phyloP scores from a whole-genome alignment of 257 asterid genomes.

The Echium plantagineum region DNA sequence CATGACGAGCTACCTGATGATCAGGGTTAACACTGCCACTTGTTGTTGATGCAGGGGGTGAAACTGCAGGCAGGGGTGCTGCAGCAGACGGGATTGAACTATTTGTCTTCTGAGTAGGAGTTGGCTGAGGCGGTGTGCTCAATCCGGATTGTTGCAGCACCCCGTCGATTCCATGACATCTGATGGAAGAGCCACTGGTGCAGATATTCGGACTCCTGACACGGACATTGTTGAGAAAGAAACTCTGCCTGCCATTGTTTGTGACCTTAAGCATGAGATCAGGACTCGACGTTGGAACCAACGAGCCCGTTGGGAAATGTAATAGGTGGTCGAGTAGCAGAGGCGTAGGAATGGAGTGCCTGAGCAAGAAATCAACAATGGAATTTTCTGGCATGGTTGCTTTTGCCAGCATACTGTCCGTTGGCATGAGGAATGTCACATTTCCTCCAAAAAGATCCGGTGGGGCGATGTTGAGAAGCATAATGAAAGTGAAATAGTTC shows the following conservation, averaged over 20 bases:
- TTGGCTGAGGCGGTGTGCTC: background rate
- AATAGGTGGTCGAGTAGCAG: slow-evolving; percentile 45
- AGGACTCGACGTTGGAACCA: slow-evolving; percentile 52
- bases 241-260: slow-evolving; percentile 31
- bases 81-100: background rate
- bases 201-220: slow-evolving; percentile 59
- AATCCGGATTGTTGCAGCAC: slow-evolving; percentile 20
- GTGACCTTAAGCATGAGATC: slow-evolving; percentile 33
- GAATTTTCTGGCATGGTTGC: slow-evolving; percentile 17
- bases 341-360: slow-evolving; percentile 59
- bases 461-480: slow-evolving; percentile 70
- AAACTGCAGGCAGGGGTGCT: slow-evolving; percentile 2
- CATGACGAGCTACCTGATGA: background rate
- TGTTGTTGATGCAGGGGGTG: background rate
- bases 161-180: slow-evolving; percentile 83
- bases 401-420: slow-evolving; percentile 35
- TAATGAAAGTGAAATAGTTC: slow-evolving; percentile 56
- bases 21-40: background rate
- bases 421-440: slow-evolving; percentile 73
- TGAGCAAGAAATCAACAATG: slow-evolving; percentile 43
- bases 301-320: slow-evolving; percentile 53
- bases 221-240: slow-evolving; percentile 52
- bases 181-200: slow-evolving; percentile 29
- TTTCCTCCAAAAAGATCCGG: slow-evolving; percentile 17
- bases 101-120: background rate